A percentile compares a stretch with the other conserved stretches of the same genome.
Evolutionary conservation across 2,329 filamentous ascomycete genomes (phyloP).

Genomic region (Monosporascus sp.): DNA sequence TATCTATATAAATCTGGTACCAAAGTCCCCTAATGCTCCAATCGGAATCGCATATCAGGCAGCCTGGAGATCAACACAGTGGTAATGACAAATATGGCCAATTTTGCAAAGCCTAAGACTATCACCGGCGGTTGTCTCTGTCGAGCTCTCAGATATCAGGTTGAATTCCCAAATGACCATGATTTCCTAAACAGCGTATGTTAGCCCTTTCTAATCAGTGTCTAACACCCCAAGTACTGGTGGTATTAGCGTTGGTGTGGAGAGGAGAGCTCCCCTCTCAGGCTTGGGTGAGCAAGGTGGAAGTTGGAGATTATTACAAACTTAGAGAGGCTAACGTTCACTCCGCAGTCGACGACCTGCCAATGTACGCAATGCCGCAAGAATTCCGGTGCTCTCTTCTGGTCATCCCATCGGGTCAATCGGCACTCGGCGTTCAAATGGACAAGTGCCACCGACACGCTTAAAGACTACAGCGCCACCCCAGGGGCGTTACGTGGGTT

Average conservation of each 20-base stretch:
- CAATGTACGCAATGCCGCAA: constrained; percentile 53
- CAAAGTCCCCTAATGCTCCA: no score
- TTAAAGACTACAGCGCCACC: constrained; percentile 36
- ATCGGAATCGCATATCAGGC: no score
- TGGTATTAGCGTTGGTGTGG: no score
- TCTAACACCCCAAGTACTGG: no score
- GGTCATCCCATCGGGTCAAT: constrained; percentile 32
- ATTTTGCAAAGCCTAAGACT: constrained; percentile 27
- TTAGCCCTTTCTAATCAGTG: no score
- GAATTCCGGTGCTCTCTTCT: constrained; percentile 42
- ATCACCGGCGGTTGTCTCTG: constrained; percentile 50
- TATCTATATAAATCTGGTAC: no score
- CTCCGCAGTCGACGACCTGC: constrained; percentile 38
- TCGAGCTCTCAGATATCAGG: constrained; percentile 41
- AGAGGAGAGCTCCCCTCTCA: no score
- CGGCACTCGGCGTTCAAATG: constrained; percentile 31
- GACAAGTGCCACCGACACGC: constrained; percentile 24
- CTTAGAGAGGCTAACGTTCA: no score
- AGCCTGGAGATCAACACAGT: no score
- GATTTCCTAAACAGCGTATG: constrained; percentile 29
- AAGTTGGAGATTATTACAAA: no score
- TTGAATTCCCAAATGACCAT: constrained; percentile 40
- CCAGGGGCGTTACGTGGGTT: constrained; percentile 38
- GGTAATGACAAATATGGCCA: no score
- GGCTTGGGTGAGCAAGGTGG: no score